Percentiles rank a stretch among this genome's conserved stretches.
Conservation (phyloP, 2,329 filamentous ascomycete species). For the Xylaria sp. region DNA sequence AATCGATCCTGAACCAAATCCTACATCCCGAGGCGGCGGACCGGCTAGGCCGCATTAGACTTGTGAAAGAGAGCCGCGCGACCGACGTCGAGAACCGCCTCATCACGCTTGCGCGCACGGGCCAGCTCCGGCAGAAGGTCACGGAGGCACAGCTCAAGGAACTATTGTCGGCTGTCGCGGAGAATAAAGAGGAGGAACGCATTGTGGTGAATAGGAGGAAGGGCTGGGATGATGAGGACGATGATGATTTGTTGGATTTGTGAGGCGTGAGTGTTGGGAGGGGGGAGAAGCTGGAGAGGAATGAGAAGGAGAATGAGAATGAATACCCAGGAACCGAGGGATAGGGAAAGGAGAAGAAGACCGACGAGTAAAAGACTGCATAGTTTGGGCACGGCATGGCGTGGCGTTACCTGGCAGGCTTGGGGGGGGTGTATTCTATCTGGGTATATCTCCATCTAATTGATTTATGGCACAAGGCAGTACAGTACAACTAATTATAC, state of each 20-base stretch:
- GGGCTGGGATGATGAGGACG: slow-evolving; percentile 84
- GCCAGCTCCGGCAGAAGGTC: slow-evolving; percentile 87
- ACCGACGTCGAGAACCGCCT: slow-evolving; percentile 91
- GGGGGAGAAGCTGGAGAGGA: neutral
- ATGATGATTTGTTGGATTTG: slow-evolving; percentile 76
- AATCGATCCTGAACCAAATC: slow-evolving; percentile 87
- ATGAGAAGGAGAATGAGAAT: neutral
- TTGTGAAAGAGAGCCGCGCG: slow-evolving; percentile 93
- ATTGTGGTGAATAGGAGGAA: slow-evolving; percentile 88
- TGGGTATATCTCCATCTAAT: slow-evolving; percentile 23
- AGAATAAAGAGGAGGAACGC: slow-evolving; percentile 81
- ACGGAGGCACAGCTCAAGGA: slow-evolving; percentile 95
- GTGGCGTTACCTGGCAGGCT: slow-evolving; percentile 38
- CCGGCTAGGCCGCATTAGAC: slow-evolving; percentile 89
- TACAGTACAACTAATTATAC: slow-evolving; percentile 31
- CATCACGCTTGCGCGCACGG: slow-evolving; percentile 88
- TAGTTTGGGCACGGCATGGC: slow-evolving; percentile 41
- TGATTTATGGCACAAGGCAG: slow-evolving; percentile 30
- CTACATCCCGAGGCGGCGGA: slow-evolving; percentile 94
- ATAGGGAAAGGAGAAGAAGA: neutral
- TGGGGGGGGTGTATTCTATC: slow-evolving; percentile 21
- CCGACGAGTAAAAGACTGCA: slow-evolving; percentile 3
- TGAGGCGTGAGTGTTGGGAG: slow-evolving; percentile 44
- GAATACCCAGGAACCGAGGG: slow-evolving; percentile 3
- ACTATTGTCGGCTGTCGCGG: slow-evolving; percentile 83